phyloP scores from a whole-genome alignment of 352 stramenopile species.

The Pythium folliculosum region DNA sequence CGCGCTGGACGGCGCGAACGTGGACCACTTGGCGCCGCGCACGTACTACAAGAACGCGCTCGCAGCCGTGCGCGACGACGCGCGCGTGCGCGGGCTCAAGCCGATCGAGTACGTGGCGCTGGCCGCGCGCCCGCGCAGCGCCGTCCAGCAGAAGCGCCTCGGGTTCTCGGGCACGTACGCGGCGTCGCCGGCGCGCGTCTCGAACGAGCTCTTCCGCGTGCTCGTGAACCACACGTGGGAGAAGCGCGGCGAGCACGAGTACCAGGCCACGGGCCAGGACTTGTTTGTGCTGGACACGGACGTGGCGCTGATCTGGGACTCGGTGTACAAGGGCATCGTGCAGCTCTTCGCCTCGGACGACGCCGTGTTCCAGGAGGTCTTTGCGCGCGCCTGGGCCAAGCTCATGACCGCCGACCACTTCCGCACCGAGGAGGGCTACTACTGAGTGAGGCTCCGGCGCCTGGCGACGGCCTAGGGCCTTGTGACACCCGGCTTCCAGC shows the following conservation, averaged over 20 bases:
- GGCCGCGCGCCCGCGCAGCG: not conserved
- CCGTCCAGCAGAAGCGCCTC: slow-evolving; percentile 2
- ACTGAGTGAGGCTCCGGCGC: not conserved
- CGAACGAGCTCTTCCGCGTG: not conserved
- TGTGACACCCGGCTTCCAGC: too few species aligned
- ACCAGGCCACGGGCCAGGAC: not conserved
- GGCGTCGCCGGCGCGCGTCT: not conserved
- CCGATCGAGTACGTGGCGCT: not conserved
- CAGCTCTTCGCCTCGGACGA: not conserved
- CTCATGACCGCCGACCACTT: slow-evolving; percentile 8
- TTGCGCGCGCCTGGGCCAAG: slow-evolving; percentile 3
- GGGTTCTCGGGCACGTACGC: not conserved
- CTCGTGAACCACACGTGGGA: slow-evolving; percentile 4
- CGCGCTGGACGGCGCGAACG: slow-evolving; percentile 8
- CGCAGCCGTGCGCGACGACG: not conserved
- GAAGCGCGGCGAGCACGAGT: not conserved
- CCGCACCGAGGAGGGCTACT: not conserved
- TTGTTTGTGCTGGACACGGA: not conserved
- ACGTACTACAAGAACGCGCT: slow-evolving; percentile 5
- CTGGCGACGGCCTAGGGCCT: too few species aligned
- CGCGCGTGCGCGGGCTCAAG: not conserved
- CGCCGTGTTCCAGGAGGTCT: not conserved
- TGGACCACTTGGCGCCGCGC: slow-evolving; percentile 1
- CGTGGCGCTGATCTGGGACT: slow-evolving; percentile 3
- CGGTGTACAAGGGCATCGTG: slow-evolving; percentile 3